These are phyloP conservation scores for Arthrobotrys pseudoclavata DNA, from an alignment of 2,329 filamentous ascomycete species.

Conservation along the genomic window DNA sequence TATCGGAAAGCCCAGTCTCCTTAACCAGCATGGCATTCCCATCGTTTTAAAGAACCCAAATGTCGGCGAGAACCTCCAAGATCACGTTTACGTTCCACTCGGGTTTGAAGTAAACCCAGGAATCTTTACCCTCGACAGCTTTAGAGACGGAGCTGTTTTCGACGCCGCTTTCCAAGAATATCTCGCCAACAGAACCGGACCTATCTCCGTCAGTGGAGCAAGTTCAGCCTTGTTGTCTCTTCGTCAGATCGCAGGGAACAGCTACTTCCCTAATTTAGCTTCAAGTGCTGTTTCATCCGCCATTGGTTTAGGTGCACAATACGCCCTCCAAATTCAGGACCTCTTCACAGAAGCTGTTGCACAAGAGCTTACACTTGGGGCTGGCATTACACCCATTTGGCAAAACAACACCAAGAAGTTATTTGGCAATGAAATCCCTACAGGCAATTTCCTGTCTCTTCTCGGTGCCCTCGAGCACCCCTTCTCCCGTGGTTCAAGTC, in stretches of 20 bases:
- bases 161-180: slow-evolving; percentile 44
- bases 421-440: slow-evolving; percentile 42
- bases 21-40: slow-evolving; percentile 65
- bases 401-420: slow-evolving; percentile 49
- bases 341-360: slow-evolving; percentile 42
- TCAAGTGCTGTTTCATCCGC: not conserved
- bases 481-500: slow-evolving; percentile 74
- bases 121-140: slow-evolving; percentile 56
- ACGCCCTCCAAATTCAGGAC: slow-evolving; percentile 40
- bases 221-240: slow-evolving; percentile 50
- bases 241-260: slow-evolving; percentile 39
- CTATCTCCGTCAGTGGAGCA: slow-evolving; percentile 44
- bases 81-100: slow-evolving; percentile 58
- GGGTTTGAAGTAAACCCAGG: slow-evolving; percentile 49
- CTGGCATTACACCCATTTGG: slow-evolving; percentile 47
- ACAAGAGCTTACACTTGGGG: slow-evolving; percentile 42
- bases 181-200: slow-evolving; percentile 28
- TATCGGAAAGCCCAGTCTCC: slow-evolving; percentile 66
- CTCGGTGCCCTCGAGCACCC: slow-evolving; percentile 69
- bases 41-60: slow-evolving; percentile 65
- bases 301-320: slow-evolving; percentile 17
- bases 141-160: slow-evolving; percentile 38
- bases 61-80: slow-evolving; percentile 67
- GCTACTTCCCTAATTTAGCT: not conserved
- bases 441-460: slow-evolving; percentile 44